phyloP scores from a whole-genome alignment of 306 rosid genomes.

The Fragaria ananassa region DNA sequence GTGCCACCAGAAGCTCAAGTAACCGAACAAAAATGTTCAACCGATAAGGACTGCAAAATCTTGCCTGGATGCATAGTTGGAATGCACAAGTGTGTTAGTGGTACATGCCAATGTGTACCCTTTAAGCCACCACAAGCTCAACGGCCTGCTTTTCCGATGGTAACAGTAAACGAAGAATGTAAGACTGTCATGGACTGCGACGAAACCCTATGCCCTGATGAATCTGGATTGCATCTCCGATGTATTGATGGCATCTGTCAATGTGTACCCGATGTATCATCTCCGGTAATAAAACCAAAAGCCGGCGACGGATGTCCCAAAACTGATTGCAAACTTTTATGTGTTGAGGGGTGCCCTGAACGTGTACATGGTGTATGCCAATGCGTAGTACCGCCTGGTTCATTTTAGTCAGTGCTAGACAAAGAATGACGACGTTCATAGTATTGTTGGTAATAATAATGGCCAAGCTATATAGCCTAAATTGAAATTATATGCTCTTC shows the following conservation, averaged over 20 bases:
- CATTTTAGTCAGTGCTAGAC: not conserved
- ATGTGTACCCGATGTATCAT: not conserved
- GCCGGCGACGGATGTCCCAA: not conserved
- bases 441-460: no score
- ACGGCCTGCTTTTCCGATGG: no score
- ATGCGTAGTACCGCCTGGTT: not conserved
- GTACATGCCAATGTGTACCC: no score
- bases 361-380: not conserved
- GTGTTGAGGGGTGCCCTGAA: no score
- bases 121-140: no score
- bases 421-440: not conserved
- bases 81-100: no score
- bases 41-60: no score
- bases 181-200: not conserved
- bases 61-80: no score
- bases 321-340: not conserved
- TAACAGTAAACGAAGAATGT: not conserved
- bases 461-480: no score
- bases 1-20: no score
- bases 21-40: not conserved
- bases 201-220: not conserved
- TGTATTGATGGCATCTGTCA: not conserved
- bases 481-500: no score
- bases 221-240: not conserved
- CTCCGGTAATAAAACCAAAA: not conserved